A percentile compares a stretch with the other conserved stretches of the same genome.
phyloP scores from a whole-genome alignment of 1,284 basidiomycete genomes.

The Taiwanofungus camphoratus region DNA sequence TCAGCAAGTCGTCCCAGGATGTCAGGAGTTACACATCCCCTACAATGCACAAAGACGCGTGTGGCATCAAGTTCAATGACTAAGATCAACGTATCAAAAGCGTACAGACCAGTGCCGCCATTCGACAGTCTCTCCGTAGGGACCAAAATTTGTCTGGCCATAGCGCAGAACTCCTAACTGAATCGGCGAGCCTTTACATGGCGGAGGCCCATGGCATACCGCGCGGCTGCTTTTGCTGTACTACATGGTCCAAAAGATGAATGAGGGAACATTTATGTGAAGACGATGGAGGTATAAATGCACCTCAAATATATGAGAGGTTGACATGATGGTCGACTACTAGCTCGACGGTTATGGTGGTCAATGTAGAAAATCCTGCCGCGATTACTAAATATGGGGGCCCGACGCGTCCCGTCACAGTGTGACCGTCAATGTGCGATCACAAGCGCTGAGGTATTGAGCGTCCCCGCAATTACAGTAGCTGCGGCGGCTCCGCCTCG shows the following conservation, averaged over 20 bases:
- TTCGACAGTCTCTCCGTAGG: slow-evolving; percentile 56
- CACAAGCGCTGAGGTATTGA: no score
- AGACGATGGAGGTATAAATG: not conserved
- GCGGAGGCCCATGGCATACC: slow-evolving; percentile 56
- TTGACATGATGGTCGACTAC: slow-evolving; percentile 13
- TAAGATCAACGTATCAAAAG: slow-evolving; percentile 29
- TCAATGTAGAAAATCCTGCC: slow-evolving; percentile 7
- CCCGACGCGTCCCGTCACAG: slow-evolving; percentile 14
- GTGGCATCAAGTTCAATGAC: slow-evolving; percentile 7
- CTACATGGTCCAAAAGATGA: slow-evolving; percentile 28
- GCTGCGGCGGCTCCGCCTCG: no score
- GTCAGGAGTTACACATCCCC: slow-evolving; percentile 65
- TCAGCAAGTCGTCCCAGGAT: slow-evolving; percentile 47
- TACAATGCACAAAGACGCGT: slow-evolving; percentile 22
- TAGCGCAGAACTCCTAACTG: slow-evolving; percentile 56
- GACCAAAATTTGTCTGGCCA: slow-evolving; percentile 39
- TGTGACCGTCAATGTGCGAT: not conserved
- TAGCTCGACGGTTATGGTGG: slow-evolving; percentile 7
- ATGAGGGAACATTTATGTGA: not conserved
- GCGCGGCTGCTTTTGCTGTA: slow-evolving; percentile 66
- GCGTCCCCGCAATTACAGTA: no score
- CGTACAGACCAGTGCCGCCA: slow-evolving; percentile 82
- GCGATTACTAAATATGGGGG: slow-evolving; percentile 10
- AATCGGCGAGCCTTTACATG: slow-evolving; percentile 53
- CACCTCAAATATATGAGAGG: slow-evolving; percentile 20